phyloP scores from a whole-genome alignment of 2,329 filamentous ascomycete species.

The Fusarium anthophilum region DNA sequence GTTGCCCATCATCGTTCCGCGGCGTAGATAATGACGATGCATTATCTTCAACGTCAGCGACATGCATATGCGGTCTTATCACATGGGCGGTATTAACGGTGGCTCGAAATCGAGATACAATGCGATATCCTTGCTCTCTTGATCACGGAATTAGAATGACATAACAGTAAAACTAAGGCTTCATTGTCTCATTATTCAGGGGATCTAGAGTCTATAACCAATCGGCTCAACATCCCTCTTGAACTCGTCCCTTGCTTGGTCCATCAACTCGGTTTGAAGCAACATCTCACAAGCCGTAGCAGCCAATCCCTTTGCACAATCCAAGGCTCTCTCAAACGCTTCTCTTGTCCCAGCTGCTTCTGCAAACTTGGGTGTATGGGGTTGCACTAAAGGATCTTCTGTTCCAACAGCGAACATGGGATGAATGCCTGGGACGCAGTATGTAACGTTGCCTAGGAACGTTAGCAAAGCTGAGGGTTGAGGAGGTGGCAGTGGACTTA shows the following conservation, averaged over 20 bases:
- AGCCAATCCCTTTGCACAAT: constrained; percentile 34
- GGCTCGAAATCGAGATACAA: background rate
- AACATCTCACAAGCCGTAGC: constrained; percentile 33
- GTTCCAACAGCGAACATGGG: constrained; percentile 38
- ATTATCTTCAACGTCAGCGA: background rate
- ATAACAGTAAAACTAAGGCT: background rate
- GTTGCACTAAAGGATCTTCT: constrained; percentile 25
- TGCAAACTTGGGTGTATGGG: constrained; percentile 32
- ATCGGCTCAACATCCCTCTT: constrained; percentile 9
- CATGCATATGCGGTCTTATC: background rate
- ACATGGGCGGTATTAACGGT: too few relatives aligned
- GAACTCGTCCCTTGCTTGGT: constrained; percentile 25
- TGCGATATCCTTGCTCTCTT: background rate
- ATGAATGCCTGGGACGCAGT: constrained; percentile 33
- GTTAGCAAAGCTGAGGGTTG: background rate
- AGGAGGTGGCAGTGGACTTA: background rate
- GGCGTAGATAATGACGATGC: background rate
- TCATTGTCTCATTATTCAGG: background rate
- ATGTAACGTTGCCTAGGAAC: constrained; percentile 34
- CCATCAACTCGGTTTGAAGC: background rate
- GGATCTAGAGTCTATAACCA: constrained; percentile 11
- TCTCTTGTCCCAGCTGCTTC: constrained; percentile 24
- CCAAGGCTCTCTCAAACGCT: constrained; percentile 25
- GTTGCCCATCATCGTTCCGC: background rate
- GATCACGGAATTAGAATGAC: background rate